A percentile compares a stretch with the other conserved stretches of the same genome.
These are phyloP conservation scores for Cryptosporidium ubiquitum DNA, from an alignment of 169 alveolate species.

Conservation along the genomic window DNA sequence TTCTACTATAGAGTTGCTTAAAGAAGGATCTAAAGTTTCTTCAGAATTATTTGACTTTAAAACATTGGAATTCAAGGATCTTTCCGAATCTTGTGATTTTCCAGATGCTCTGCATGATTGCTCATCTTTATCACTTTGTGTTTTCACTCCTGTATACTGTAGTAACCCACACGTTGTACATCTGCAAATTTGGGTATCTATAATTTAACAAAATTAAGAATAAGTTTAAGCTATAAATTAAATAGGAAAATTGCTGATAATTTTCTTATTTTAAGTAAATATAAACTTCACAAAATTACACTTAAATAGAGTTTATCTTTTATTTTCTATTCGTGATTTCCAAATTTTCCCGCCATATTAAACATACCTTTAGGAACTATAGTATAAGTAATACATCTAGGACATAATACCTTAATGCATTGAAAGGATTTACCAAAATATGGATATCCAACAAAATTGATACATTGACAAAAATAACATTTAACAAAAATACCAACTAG, in stretches of 20 bases:
- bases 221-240: background rate
- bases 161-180: conserved; percentile 44
- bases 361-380: conserved; percentile 38
- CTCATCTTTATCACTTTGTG: background rate
- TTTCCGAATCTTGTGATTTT: background rate
- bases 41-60: background rate
- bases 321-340: background rate
- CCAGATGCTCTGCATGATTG: background rate
- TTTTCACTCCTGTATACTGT: background rate
- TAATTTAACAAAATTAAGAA: background rate
- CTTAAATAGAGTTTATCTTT: too few relatives aligned
- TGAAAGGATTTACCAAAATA: conserved; percentile 34
- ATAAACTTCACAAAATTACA: too few relatives aligned
- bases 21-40: background rate
- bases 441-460: conserved; percentile 61
- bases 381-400: conserved; percentile 29
- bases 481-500: conserved; percentile 37
- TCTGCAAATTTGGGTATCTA: conserved; percentile 28
- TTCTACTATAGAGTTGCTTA: background rate
- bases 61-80: background rate
- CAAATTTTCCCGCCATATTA: background rate
- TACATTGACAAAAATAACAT: conserved; percentile 35
- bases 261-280: background rate
- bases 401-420: conserved; percentile 41
- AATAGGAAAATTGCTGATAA: background rate